Base-by-base conservation (phyloP, 2,329 filamentous ascomycete species). In the Aspergillus pseudoviridinutans region DNA sequence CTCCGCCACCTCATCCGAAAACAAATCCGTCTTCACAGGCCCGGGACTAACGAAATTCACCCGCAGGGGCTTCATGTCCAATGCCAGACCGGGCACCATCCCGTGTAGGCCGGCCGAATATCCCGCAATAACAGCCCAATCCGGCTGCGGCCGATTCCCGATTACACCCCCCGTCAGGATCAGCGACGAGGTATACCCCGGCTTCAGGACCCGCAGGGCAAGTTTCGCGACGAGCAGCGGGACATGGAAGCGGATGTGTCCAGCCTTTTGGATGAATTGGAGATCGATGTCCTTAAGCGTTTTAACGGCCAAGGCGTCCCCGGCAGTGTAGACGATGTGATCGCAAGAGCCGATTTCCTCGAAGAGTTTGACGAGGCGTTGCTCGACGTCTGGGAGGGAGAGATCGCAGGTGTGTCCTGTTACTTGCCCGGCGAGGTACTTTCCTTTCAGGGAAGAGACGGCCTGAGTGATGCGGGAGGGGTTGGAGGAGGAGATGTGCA, bases 291-390 rank as follows among this genome's bases (percentile, higher is more conserved):
- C 67, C 0, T 55, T 25, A 4, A 79, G 50, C 3, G 65, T 66
- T 0, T 51, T 53, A 2, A 61, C 10, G 1, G 42, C 9, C 3
- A 66, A 51, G 2, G 55, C 24, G 54, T 82, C 78, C 24, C 79
- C 82, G 0, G 82, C 81, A 0, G 81, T 83, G 68, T 73, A 77
- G 54, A 82, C 70, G 10, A 84, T 73, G 60, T 84, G 82, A 59
- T 84, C 77, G 25, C 84, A 54, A n/a, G 59, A 61, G 20, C 51
- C 27, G 20, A 50, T 52, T 4, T 57, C 60, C 4, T 56, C 50
- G 1, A 46, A 62, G 27, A 35, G 35, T n/a, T 14, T 57, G 9
- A 79, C 67, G 54, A 83, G 75, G 3, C 83, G 71, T 2, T 55
- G 57, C 22, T 71, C 65, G 49, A 84, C 59, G 55, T 79, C 78